These are phyloP conservation scores for Austroboletus niveus DNA, from an alignment of 1,284 basidiomycete species.

Conservation along the genomic window DNA sequence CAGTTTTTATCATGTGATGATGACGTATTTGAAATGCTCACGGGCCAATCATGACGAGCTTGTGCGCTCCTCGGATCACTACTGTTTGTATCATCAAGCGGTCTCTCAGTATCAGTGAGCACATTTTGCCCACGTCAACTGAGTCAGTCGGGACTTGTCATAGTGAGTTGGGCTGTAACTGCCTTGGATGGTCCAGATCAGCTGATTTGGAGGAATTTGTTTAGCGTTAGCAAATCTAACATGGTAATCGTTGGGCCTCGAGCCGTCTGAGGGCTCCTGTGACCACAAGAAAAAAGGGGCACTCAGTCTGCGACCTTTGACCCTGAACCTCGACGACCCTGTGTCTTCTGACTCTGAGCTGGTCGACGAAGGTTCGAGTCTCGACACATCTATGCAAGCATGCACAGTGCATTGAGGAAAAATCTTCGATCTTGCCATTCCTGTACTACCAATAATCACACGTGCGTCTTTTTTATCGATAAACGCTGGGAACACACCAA, in stretches of 20 bases:
- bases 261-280: constrained; percentile 6
- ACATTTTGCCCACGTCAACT: no score
- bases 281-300: neutral
- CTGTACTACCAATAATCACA: constrained; percentile 8
- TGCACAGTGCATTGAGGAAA: constrained; percentile 16
- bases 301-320: neutral
- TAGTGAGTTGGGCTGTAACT: no score
- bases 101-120: no score
- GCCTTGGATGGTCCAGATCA: no score
- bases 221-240: neutral
- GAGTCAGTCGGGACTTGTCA: no score
- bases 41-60: no score
- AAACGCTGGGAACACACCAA: neutral
- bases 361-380: constrained; percentile 21
- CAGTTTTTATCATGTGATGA: neutral
- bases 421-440: constrained; percentile 1
- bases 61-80: no score
- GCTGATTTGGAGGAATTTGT: neutral
- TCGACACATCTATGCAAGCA: constrained; percentile 26
- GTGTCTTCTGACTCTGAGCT: neutral
- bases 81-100: no score
- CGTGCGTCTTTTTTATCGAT: neutral
- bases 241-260: constrained; percentile 16
- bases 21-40: neutral
- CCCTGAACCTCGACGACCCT: neutral